These are phyloP conservation scores for Bombardia bombarda DNA, from an alignment of 495 filamentous ascomycete genomes.

Conservation along the genomic window DNA sequence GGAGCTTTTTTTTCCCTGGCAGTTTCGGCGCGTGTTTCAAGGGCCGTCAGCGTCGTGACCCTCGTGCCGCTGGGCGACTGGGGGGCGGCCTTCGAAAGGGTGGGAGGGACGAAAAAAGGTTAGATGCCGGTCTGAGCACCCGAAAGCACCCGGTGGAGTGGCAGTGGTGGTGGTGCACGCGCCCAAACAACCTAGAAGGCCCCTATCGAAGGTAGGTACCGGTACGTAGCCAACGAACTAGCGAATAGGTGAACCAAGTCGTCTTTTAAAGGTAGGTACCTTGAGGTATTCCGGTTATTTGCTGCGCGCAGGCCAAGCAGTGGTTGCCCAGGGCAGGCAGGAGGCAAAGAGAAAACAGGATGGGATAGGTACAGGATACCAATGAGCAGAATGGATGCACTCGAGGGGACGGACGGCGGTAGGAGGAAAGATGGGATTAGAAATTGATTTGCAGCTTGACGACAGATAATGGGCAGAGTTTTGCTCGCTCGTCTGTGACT, in stretches of 20 bases:
- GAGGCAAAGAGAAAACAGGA: too few relatives aligned
- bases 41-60: slow-evolving; percentile 3
- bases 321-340: too few relatives aligned
- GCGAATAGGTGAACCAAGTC: too few relatives aligned
- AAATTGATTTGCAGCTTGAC: too few relatives aligned
- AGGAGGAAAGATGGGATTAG: too few relatives aligned
- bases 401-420: too few relatives aligned
- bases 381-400: background rate
- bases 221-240: background rate
- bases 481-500: too few relatives aligned
- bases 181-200: background rate
- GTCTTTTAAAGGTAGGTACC: too few relatives aligned
- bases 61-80: background rate
- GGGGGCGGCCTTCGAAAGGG: background rate
- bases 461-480: too few relatives aligned
- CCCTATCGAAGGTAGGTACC: background rate
- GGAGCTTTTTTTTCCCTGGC: slow-evolving; percentile 9
- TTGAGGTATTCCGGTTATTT: too few relatives aligned
- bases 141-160: slow-evolving; percentile 9
- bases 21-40: slow-evolving; percentile 13
- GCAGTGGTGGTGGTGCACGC: background rate
- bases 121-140: slow-evolving; percentile 7
- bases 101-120: background rate
- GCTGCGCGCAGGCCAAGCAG: too few relatives aligned
- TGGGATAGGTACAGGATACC: background rate